Conservation (phyloP, 495 filamentous ascomycete genomes). For the Evernia prunastri region DNA sequence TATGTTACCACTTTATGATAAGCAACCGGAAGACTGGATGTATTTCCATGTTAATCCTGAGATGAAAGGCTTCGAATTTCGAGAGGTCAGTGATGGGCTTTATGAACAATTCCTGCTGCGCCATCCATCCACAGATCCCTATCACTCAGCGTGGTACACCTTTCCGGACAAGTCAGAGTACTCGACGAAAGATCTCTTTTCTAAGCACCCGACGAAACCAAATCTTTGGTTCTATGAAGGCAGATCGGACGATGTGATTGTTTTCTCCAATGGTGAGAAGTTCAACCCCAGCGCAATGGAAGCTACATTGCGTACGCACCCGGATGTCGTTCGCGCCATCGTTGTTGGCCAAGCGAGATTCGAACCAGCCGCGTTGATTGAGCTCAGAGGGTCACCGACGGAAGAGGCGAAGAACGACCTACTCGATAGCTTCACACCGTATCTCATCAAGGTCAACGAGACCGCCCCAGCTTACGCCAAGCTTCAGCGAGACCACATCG, state of each 20-base stretch:
- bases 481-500: slow-evolving; percentile 22
- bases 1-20: slow-evolving; percentile 20
- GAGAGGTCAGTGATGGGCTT: slow-evolving; percentile 34
- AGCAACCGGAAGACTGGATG: slow-evolving; percentile 42
- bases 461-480: slow-evolving; percentile 30
- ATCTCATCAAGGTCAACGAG: slow-evolving; percentile 26
- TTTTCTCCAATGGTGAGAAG: slow-evolving; percentile 60
- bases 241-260: slow-evolving; percentile 55
- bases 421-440: slow-evolving; percentile 29
- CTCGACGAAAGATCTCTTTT: slow-evolving; percentile 51
- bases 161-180: slow-evolving; percentile 41
- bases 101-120: slow-evolving; percentile 48
- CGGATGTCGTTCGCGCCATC: slow-evolving; percentile 41
- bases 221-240: slow-evolving; percentile 48
- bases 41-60: slow-evolving; percentile 44
- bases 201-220: slow-evolving; percentile 41
- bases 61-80: slow-evolving; percentile 38
- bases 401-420: slow-evolving; percentile 22
- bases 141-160: slow-evolving; percentile 30
- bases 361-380: slow-evolving; percentile 29
- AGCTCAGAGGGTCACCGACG: slow-evolving; percentile 25
- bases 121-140: slow-evolving; percentile 23
- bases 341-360: slow-evolving; percentile 31
- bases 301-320: slow-evolving; percentile 35
- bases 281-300: slow-evolving; percentile 54